phyloP scores from a whole-genome alignment of 2,329 filamentous ascomycete genomes.

The Penicillium sp. region DNA sequence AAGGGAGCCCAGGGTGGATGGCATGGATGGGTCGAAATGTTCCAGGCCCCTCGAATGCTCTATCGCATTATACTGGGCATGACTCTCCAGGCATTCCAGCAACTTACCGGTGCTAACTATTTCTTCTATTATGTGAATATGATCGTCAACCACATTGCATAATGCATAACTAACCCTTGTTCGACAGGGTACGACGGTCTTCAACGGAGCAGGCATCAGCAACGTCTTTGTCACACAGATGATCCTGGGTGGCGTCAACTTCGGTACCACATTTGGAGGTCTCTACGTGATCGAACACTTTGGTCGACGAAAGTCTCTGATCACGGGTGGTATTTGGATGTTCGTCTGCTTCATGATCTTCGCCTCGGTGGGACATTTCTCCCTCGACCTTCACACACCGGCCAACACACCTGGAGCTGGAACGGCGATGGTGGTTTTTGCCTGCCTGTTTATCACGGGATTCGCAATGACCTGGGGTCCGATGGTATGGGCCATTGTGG shows the following conservation, averaged over 20 bases:
- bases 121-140: slow-evolving; percentile 51
- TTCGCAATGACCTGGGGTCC: slow-evolving; percentile 68
- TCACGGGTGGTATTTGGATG: slow-evolving; percentile 63
- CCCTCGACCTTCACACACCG: slow-evolving; percentile 36
- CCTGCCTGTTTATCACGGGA: slow-evolving; percentile 65
- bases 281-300: slow-evolving; percentile 65
- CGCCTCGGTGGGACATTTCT: slow-evolving; percentile 51
- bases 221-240: slow-evolving; percentile 61
- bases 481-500: slow-evolving; percentile 47
- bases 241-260: slow-evolving; percentile 64
- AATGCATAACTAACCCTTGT: neutral
- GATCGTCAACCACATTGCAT: neutral
- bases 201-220: slow-evolving; percentile 59
- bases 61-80: slow-evolving; percentile 43
- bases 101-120: slow-evolving; percentile 45
- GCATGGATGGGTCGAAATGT: slow-evolving; percentile 39
- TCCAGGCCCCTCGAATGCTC: slow-evolving; percentile 44
- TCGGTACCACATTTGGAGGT: slow-evolving; percentile 60
- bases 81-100: slow-evolving; percentile 41
- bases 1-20: slow-evolving; percentile 24
- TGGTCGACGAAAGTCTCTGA: slow-evolving; percentile 63
- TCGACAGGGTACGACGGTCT: slow-evolving; percentile 41
- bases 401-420: slow-evolving; percentile 48
- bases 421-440: slow-evolving; percentile 63
- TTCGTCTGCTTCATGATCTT: slow-evolving; percentile 61